Conservation (phyloP, 2,329 filamentous ascomycete genomes). For the Exophiala sp. region DNA sequence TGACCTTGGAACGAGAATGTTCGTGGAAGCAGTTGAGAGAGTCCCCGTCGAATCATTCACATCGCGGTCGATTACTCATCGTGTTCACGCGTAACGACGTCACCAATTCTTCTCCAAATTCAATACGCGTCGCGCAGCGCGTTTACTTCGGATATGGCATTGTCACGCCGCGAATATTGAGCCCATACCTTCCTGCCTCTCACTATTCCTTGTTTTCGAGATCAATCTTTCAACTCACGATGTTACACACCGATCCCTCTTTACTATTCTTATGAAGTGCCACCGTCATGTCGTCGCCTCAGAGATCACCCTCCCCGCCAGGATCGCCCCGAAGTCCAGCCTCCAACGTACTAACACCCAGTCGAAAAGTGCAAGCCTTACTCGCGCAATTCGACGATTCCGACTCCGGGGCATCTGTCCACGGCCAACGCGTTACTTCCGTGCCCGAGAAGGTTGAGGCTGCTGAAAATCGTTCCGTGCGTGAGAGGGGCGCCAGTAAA, state of each 20-base stretch:
- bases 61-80: not conserved
- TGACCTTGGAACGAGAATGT: not conserved
- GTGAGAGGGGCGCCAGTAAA: not conserved
- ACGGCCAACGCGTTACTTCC: constrained; percentile 24
- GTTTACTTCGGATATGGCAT: not conserved
- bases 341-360: constrained; percentile 30
- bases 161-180: not conserved
- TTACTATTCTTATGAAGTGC: not conserved
- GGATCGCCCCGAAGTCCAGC: constrained; percentile 8
- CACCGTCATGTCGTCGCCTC: constrained; percentile 12
- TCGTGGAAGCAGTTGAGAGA: not conserved
- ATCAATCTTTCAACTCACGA: not conserved
- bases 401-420: constrained; percentile 37
- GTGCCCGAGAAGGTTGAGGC: not conserved
- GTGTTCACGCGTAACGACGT: too few species aligned
- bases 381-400: constrained; percentile 49
- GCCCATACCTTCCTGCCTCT: not conserved
- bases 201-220: not conserved
- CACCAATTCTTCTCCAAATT: not conserved
- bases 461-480: not conserved
- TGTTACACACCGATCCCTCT: not conserved
- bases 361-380: constrained; percentile 49
- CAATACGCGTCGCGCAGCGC: not conserved
- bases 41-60: not conserved
- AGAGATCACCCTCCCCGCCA: constrained; percentile 8